Conservation (phyloP, 2,329 filamentous ascomycete species). For the Fusarium vanettenii region DNA sequence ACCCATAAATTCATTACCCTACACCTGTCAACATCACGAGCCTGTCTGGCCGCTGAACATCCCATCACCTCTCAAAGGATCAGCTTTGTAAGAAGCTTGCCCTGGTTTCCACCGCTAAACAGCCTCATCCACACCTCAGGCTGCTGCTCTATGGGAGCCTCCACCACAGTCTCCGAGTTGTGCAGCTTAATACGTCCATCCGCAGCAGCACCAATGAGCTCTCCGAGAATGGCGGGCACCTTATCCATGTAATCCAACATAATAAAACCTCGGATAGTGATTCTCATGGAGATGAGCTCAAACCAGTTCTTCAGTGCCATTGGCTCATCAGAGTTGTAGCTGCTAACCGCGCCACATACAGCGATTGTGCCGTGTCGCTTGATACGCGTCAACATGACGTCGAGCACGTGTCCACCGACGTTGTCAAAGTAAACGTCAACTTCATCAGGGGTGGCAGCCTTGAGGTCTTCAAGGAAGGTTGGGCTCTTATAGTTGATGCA, state of each 20-base stretch:
- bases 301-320: constrained; percentile 46
- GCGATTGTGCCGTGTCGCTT: constrained; percentile 42
- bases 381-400: constrained; percentile 44
- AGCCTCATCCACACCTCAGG: constrained; percentile 43
- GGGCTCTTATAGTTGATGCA: constrained; percentile 48
- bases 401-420: constrained; percentile 42
- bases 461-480: constrained; percentile 43
- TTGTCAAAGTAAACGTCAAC: constrained; percentile 47
- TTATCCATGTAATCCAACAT: constrained; percentile 47
- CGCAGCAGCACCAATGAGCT: constrained; percentile 44
- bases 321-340: constrained; percentile 43
- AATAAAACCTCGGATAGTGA: constrained; percentile 43
- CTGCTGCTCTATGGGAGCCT: constrained; percentile 43
- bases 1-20: background rate
- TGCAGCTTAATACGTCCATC: constrained; percentile 43
- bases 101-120: constrained; percentile 43
- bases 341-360: constrained; percentile 43
- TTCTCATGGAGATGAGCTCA: constrained; percentile 42
- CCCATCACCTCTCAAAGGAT: constrained; percentile 15
- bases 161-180: constrained; percentile 41
- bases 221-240: constrained; percentile 39
- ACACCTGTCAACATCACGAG: background rate
- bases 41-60: background rate
- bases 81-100: constrained; percentile 45
- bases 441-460: constrained; percentile 41